Conservation (phyloP, 2,329 filamentous ascomycete genomes). For the Arthrobotrys musiformis region DNA sequence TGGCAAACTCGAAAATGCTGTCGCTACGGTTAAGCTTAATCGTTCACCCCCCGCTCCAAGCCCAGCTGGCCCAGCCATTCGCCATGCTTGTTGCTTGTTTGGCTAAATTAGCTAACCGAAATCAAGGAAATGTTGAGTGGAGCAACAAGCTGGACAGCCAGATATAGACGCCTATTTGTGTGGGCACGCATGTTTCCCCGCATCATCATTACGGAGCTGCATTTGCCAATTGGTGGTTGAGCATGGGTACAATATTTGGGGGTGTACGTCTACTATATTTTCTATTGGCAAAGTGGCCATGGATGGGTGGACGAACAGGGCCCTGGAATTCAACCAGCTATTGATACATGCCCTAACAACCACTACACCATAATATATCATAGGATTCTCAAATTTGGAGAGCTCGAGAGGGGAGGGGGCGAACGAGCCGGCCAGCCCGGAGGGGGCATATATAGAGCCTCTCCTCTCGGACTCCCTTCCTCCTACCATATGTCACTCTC, state of each 20-base stretch:
- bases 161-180: constrained; percentile 6
- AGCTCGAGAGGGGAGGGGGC: constrained; percentile 4
- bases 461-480: constrained; percentile 14
- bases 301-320: not conserved
- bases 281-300: not conserved
- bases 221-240: constrained; percentile 2
- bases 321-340: constrained; percentile 50
- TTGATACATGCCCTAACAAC: constrained; percentile 2
- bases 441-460: constrained; percentile 10
- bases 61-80: not conserved
- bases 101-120: constrained; percentile 56
- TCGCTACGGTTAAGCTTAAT: constrained; percentile 55
- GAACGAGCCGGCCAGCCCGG: not conserved
- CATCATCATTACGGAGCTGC: not conserved
- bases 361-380: constrained; percentile 12
- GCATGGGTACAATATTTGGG: not conserved
- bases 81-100: constrained; percentile 16
- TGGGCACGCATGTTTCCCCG: not conserved
- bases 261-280: not conserved
- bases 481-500: not conserved
- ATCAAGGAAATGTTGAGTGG: constrained; percentile 33
- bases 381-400: constrained; percentile 17
- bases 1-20: constrained; percentile 21
- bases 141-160: not conserved
- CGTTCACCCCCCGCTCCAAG: not conserved